Evolutionary conservation across 495 filamentous ascomycete species (phyloP).

Genomic region (Hyaloscypha hepaticicola): DNA sequence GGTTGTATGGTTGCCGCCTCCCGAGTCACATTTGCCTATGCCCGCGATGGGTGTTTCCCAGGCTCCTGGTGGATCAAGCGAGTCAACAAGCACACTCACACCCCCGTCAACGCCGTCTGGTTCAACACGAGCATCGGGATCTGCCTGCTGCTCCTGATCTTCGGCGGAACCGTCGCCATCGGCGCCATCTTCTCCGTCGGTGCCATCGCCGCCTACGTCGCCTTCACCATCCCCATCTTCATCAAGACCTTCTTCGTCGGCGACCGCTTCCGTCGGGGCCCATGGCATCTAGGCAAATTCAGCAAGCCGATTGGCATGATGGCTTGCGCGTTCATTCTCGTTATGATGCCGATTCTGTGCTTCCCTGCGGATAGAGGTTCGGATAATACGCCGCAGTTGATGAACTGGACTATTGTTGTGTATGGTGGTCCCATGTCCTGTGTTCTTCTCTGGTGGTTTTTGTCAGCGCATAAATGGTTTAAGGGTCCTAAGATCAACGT

Average conservation of each 20-base stretch:
- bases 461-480: conserved; percentile 70
- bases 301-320: conserved; percentile 60
- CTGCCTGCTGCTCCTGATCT: conserved; percentile 64
- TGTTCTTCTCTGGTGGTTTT: conserved; percentile 66
- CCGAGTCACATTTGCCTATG: conserved; percentile 77
- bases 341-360: conserved; percentile 77
- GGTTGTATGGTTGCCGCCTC: conserved; percentile 81
- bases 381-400: conserved; percentile 55
- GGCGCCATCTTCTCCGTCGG: conserved; percentile 77
- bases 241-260: conserved; percentile 75
- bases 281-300: conserved; percentile 70
- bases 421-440: conserved; percentile 68
- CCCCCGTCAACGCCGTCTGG: conserved; percentile 78
- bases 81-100: conserved; percentile 65
- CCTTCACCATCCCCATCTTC: conserved; percentile 73
- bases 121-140: conserved; percentile 67
- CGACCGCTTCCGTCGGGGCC: conserved; percentile 64
- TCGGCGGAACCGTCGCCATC: conserved; percentile 64
- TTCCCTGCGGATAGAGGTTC: conserved; percentile 59
- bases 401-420: conserved; percentile 79
- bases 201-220: conserved; percentile 71
- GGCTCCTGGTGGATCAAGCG: conserved; percentile 61
- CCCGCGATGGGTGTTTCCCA: conserved; percentile 75
- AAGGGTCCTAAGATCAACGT: conserved; percentile 71
- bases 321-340: conserved; percentile 60